Base-by-base conservation (phyloP, 306 rosid species). In the Inga laurina region DNA sequence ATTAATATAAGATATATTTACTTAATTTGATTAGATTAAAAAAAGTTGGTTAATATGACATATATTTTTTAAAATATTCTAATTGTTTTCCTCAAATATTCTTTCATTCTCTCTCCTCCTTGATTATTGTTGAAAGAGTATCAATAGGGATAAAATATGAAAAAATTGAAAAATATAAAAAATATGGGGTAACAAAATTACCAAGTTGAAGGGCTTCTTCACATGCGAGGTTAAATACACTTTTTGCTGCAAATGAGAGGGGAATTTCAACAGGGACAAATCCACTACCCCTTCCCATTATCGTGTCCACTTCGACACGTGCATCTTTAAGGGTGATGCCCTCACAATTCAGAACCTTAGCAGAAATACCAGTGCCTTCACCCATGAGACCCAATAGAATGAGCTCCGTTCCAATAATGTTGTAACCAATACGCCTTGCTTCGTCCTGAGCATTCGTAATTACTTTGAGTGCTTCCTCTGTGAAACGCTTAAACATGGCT, bases 181-280 rank as follows among this genome's bases (percentile, higher is more conserved):
- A 37, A 37, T 37, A 43, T 1, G 34, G 2, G 3, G 0, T 32
- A 1, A 32, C 34, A 32, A 64, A 74, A n/a, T 22, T 89, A 96
- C 99, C 99, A 52, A 96, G 99, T 90, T 92, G 99, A 51, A 98
- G 96, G 56, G 98, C 99, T 90, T 96, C 99, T 90, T 93, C 97
- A 32, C 93, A 84, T 9, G 99, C 93, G 82, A 92, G 97, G 83
- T 93, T 97, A 90, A 92, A 86, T 43, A 93, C 97, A 78, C 97
- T 97, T 91, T 91, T 96, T 45, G 99, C 99, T 72, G 97, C 96
- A 21, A 98, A 94, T 69, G 99, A 93, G 86, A 96, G 92, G 0
- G 99, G 98, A 88, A 96, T 96, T 83, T 93, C 98, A 72, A 92
- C 99, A 3, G 99, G 97, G 80, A 92, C 99, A 87, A 93, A 93